phyloP scores from a whole-genome alignment of 2,329 filamentous ascomycete genomes.

The Colletotrichum chlorophyti region DNA sequence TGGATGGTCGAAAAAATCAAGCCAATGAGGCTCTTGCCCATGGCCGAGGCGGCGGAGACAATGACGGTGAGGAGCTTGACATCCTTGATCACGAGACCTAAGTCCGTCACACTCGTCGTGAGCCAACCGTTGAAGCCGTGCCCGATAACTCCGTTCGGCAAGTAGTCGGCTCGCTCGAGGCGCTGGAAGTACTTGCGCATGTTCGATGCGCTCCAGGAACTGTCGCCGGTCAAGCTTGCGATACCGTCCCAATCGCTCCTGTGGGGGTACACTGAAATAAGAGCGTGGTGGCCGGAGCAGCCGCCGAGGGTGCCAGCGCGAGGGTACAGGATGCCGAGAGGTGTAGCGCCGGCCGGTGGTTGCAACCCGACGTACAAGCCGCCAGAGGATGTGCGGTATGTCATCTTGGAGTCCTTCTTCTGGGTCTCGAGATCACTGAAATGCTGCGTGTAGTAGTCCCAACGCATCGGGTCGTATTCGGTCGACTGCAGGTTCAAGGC shows the following conservation, averaged over 20 bases:
- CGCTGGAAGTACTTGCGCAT: conserved; percentile 66
- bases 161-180: conserved; percentile 63
- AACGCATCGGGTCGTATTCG: conserved; percentile 30
- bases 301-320: conserved; percentile 54
- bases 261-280: conserved; percentile 65
- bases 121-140: conserved; percentile 66
- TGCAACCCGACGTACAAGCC: conserved; percentile 44
- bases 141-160: conserved; percentile 48
- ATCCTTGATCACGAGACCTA: conserved; percentile 36
- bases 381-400: conserved; percentile 50
- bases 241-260: conserved; percentile 66
- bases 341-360: conserved; percentile 46
- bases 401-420: conserved; percentile 59
- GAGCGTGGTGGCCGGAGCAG: conserved; percentile 65
- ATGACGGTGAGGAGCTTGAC: conserved; percentile 38
- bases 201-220: conserved; percentile 61
- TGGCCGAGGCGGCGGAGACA: conserved; percentile 37
- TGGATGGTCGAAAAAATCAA: conserved; percentile 33
- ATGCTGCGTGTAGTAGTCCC: conserved; percentile 32
- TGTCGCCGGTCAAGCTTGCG: conserved; percentile 63
- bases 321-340: conserved; percentile 54
- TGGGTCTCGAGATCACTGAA: conserved; percentile 26
- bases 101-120: conserved; percentile 31
- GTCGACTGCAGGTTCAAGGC: conserved; percentile 33
- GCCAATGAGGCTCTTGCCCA: conserved; percentile 34